Base-by-base conservation (phyloP, 2,329 filamentous ascomycete genomes). In the Calonectria pauciramosa region DNA sequence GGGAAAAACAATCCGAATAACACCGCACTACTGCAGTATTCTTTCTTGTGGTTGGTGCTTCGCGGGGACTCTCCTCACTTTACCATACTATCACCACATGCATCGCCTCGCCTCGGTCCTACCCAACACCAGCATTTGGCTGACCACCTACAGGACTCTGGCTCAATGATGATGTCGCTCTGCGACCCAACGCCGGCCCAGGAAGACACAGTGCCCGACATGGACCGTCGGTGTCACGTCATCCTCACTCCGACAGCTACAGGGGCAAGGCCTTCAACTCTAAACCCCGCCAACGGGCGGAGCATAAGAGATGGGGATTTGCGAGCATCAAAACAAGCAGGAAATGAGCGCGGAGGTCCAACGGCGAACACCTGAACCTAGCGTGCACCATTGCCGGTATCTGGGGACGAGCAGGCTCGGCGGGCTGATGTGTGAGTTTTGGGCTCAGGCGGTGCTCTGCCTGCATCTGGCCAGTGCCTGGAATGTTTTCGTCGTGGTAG, bases 171-270 rank as follows among this genome's bases (percentile, higher is more conserved):
- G 56, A 63, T 34, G 56, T 63, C 56, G 56, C 14, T 41, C 8
- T 63, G 56, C 34, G 38, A 63, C 56, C 56, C 56, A 41, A 63
- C 6, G 13, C 23, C 23, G 36, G 16, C 56, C 56, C 56, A 41
- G 34, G 30, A 34, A 28, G 36, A 5, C 56, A 36, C 16, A 41
- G 18, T 18, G 14, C 23, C 34, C n/a, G 26, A n/a, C 36, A 26
- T 63, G 56, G 56, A 18, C 36, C n/a, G 56, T 28, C n/a, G 13
- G 34, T 63, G 56, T 63, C 38, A 63, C 56, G 56, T 63, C 56
- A 63, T 63, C 34, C 52, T 63, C 56, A 63, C 34, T 10, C 23
- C 56, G 36, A 63, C 34, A 14, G 23, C 10, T 41, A 38, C 56
- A 63, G 38, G 56, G 56, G 34, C 56, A 41, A 18, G 56, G 56